These are phyloP conservation scores for Dalbergia cultrata DNA, from an alignment of 306 rosid species.

Conservation along the genomic window DNA sequence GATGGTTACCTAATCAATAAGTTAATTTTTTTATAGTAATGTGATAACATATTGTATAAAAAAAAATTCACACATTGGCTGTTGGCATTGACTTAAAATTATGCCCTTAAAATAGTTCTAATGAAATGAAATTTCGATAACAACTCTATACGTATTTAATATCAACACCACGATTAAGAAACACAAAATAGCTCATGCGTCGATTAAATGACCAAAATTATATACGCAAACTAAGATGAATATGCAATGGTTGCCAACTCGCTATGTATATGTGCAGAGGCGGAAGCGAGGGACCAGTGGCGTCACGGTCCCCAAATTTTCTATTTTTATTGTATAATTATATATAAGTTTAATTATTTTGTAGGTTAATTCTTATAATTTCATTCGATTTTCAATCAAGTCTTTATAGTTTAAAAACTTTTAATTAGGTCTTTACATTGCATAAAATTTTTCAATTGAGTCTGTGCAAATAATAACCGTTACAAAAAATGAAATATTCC, in stretches of 20 bases:
- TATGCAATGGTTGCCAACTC: not conserved
- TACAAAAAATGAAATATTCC: no score
- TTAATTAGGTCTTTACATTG: no score
- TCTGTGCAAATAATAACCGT: no score
- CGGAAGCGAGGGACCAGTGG: no score
- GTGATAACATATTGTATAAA: not conserved
- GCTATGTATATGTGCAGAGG: no score
- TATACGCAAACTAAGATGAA: not conserved
- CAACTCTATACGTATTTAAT: not conserved
- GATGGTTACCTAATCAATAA: not conserved
- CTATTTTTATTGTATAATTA: no score
- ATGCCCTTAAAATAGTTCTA: not conserved
- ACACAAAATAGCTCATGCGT: not conserved
- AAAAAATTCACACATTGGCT: not conserved
- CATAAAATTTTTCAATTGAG: no score
- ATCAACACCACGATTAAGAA: not conserved
- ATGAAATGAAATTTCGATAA: not conserved
- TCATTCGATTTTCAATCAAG: no score
- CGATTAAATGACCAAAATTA: not conserved
- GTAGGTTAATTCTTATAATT: no score
- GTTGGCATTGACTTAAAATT: slow-evolving; percentile 20
- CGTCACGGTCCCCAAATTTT: no score
- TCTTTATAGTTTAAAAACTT: no score
- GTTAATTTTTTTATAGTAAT: not conserved
- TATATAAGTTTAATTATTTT: no score